Base-by-base conservation (phyloP, 2,329 filamentous ascomycete species). In the Colletotrichum sp. region DNA sequence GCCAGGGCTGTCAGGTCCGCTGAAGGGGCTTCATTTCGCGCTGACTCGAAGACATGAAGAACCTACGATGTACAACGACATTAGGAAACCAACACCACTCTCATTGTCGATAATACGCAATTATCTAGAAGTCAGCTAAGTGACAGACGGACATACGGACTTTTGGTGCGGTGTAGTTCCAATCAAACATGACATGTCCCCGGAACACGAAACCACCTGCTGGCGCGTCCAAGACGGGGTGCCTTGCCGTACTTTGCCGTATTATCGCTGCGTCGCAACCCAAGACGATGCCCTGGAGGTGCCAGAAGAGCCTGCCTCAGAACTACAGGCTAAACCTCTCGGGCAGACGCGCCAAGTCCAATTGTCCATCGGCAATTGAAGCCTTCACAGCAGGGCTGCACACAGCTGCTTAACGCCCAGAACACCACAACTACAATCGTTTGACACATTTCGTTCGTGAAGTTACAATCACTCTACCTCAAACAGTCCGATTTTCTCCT, bases 401-500 rank as follows among this genome's bases (percentile, higher is more conserved):
- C n/a, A 52, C n/a, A 52, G n/a, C 44, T 52, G 44, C 44, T 24
- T 13, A 5, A 52, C 44, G 44, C 44, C 4, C 44, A 24, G 44
- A 52, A 52, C 10, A 52, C 44, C n/a, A 21, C 44, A 21, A 21
- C 0, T 7, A 8, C n/a, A 52, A 5, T 12, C 10, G n/a, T 21
- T 52, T 21, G n/a, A 24, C 44, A 52, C 44, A 4, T 21, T 13
- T 13, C n/a, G 8, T 6, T 18, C n/a, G 8, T 21, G 3, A 52
- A 7, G 44, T 52, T 0, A 21, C 0, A 52, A 5, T 8, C 12
- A 52, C 44, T 21, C n/a, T 52, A 52, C 10, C 0, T 13, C n/a
- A 52, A 52, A 52, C 44, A 52, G 0, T 3, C 3, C 6, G n/a
- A 8, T 3, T 21, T 21, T 3, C n/a, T 13, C n/a, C 12, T 21